Conservation (phyloP, 2,329 filamentous ascomycete genomes). For the Westerdykella sp. region DNA sequence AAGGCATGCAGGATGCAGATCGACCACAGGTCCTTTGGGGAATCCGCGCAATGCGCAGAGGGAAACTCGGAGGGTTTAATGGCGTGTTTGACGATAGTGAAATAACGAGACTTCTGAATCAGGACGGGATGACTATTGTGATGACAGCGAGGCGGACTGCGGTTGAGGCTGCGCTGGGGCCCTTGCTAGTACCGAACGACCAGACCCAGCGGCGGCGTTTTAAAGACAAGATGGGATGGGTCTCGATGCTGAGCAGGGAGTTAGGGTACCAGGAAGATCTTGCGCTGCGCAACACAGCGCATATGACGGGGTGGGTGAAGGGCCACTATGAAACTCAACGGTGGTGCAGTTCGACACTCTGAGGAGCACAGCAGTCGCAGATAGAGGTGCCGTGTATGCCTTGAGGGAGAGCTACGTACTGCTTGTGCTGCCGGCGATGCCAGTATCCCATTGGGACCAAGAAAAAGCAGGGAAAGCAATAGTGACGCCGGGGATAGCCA, state of each 20-base stretch:
- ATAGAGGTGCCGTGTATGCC: constrained; percentile 10
- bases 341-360: constrained; percentile 18
- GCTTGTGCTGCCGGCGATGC: constrained; percentile 22
- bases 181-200: constrained; percentile 30
- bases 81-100: constrained; percentile 12
- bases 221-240: constrained; percentile 17
- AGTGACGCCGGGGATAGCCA: constrained; percentile 24
- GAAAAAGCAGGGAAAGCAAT: constrained; percentile 13
- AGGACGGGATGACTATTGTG: constrained; percentile 14
- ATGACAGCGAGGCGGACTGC: constrained; percentile 19
- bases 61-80: constrained; percentile 8
- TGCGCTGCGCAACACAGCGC: constrained; percentile 19
- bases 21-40: background rate
- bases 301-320: constrained; percentile 19
- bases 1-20: constrained; percentile 21
- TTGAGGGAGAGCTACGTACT: constrained; percentile 20
- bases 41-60: background rate
- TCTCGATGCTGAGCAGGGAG: constrained; percentile 18
- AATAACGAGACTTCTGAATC: constrained; percentile 13
- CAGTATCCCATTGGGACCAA: constrained; percentile 22
- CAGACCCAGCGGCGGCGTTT: constrained; percentile 24
- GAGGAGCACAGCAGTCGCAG: constrained; percentile 31
- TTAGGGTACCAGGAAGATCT: constrained; percentile 13
- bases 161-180: constrained; percentile 20
- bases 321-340: constrained; percentile 29